Evolutionary conservation across 768 basidiomycete genomes (phyloP).

Genomic region (Rhizopogon sp.): DNA sequence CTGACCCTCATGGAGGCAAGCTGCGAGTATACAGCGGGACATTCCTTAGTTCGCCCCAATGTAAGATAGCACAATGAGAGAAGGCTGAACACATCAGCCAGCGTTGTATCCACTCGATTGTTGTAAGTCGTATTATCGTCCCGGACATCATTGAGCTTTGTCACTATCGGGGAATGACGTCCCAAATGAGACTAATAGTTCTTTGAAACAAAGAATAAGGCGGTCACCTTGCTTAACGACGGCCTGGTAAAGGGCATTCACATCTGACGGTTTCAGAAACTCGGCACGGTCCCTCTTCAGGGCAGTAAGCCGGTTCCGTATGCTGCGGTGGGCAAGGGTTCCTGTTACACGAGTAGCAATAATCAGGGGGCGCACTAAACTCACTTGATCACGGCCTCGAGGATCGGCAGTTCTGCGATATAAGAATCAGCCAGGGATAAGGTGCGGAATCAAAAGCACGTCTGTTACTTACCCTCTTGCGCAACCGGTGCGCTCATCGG

Average conservation of each 20-base stretch:
- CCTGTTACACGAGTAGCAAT: conserved; percentile 16
- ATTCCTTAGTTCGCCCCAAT: conserved; percentile 92
- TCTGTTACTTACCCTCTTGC: conserved; percentile 60
- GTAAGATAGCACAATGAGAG: conserved; percentile 97
- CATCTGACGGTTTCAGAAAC: conserved; percentile 91
- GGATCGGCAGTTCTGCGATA: conserved; percentile 78
- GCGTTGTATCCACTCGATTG: conserved; percentile 91
- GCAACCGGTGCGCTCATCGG: conserved; percentile 67
- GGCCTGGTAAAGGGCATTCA: conserved; percentile 86
- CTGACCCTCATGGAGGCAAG: conserved; percentile 94
- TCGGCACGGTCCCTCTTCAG: conserved; percentile 91
- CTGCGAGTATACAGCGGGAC: conserved; percentile 93
- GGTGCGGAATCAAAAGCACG: conserved; percentile 13
- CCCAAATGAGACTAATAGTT: neutral
- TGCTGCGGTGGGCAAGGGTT: conserved; percentile 44
- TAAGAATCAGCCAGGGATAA: conserved; percentile 15
- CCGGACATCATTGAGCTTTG: conserved; percentile 86
- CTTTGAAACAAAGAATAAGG: neutral
- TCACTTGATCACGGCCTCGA: conserved; percentile 91
- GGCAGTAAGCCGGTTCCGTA: conserved; percentile 91
- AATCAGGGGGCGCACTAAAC: conserved; percentile 18
- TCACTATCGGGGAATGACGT: conserved; percentile 47
- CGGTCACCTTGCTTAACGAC: conserved; percentile 87
- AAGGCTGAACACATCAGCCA: conserved; percentile 93
- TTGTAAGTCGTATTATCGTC: conserved; percentile 70